Conservation (phyloP, 2,329 filamentous ascomycete genomes). For the Phaeomoniella chlamydospora region DNA sequence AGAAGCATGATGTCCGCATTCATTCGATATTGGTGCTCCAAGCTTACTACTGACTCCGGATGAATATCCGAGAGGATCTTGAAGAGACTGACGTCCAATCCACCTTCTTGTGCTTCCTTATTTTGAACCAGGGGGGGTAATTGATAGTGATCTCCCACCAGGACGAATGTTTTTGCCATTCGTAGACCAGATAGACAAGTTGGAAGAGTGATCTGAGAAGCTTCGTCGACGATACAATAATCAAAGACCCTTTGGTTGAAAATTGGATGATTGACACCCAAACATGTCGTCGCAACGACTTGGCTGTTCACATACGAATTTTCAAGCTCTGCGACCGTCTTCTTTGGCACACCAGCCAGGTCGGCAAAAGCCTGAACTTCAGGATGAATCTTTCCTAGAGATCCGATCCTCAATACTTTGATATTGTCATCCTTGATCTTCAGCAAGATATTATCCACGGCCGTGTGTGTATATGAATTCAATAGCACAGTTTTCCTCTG, state of each 20-base stretch:
- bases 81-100: constrained; percentile 85
- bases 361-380: constrained; percentile 77
- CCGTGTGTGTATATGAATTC: constrained; percentile 92
- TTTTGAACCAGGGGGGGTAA: constrained; percentile 89
- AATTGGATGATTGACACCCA: constrained; percentile 77
- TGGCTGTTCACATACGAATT: constrained; percentile 72
- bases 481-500: constrained; percentile 87
- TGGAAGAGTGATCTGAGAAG: constrained; percentile 90
- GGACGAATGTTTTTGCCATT: constrained; percentile 81
- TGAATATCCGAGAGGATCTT: constrained; percentile 83
- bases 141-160: constrained; percentile 95
- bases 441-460: constrained; percentile 92
- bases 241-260: constrained; percentile 87
- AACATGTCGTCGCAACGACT: constrained; percentile 86
- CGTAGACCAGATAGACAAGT: constrained; percentile 89
- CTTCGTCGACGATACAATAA: constrained; percentile 97
- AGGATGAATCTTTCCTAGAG: constrained; percentile 70
- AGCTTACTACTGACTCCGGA: constrained; percentile 72
- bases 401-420: constrained; percentile 71
- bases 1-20: constrained; percentile 92
- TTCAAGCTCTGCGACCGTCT: constrained; percentile 69
- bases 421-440: constrained; percentile 73
- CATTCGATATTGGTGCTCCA: constrained; percentile 97
- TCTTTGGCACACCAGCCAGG: constrained; percentile 58
- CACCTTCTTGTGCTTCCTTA: constrained; percentile 69